phyloP scores from a whole-genome alignment of 306 rosid species.

The Sechiopsis laciniata region DNA sequence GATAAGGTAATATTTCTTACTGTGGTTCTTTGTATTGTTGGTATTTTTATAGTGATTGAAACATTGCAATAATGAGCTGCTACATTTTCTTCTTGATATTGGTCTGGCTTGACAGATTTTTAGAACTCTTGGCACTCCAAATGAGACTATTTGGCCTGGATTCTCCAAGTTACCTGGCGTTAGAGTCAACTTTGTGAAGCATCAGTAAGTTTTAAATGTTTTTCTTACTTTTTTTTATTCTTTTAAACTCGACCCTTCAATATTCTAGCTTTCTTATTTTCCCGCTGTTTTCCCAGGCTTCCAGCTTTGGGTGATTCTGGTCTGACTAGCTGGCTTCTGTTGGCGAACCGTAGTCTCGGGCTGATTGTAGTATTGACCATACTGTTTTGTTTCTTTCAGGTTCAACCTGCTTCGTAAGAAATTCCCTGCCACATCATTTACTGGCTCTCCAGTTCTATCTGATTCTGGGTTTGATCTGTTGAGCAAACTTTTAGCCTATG shows the following conservation, averaged over 20 bases:
- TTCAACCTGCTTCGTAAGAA: constrained; percentile 61
- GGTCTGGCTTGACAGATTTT: constrained; percentile 52
- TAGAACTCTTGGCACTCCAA: constrained; percentile 70
- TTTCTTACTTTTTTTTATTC: neutral
- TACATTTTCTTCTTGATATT: neutral
- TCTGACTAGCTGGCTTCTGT: constrained; percentile 78
- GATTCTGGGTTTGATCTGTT: constrained; percentile 78
- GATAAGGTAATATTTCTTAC: constrained; percentile 44
- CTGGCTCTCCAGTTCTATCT: constrained; percentile 67
- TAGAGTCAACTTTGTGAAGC: constrained; percentile 59
- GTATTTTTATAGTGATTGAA: neutral
- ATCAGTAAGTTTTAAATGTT: constrained; percentile 44
- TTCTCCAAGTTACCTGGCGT: constrained; percentile 62
- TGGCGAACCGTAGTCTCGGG: constrained; percentile 55
- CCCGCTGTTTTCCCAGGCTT: constrained; percentile 99
- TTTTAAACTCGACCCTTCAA: constrained; percentile 14
- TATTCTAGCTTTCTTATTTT: constrained; percentile 55
- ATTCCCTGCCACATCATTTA: constrained; percentile 77
- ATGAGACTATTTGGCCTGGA: constrained; percentile 78
- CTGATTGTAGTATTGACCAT: constrained; percentile 45
- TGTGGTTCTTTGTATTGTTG: neutral
- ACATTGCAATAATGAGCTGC: constrained; percentile 18
- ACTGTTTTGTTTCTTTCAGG: constrained; percentile 39
- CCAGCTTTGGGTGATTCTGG: constrained; percentile 99
- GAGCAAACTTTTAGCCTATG: constrained; percentile 59